These are phyloP conservation scores for Hymenoscyphus fructigenus DNA, from an alignment of 2,329 filamentous ascomycete species.

Conservation along the genomic window DNA sequence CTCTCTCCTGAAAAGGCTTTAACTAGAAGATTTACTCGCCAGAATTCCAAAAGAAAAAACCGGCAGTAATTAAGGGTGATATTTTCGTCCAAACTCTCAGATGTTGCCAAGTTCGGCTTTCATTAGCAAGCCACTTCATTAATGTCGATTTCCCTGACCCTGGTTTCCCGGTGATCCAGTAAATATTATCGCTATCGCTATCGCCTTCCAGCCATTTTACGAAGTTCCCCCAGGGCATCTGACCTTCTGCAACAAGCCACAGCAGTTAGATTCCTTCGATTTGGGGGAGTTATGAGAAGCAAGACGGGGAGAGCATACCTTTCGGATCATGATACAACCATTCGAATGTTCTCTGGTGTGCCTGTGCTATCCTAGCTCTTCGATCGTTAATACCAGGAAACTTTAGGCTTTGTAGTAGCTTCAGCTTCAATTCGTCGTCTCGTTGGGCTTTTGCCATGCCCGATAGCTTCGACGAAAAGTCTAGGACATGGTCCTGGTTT, in stretches of 20 bases:
- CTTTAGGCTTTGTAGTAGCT: too few species aligned
- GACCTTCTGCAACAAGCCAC: background rate
- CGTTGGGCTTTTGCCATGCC: too few species aligned
- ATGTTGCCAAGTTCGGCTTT: background rate
- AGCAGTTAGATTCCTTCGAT: too few species aligned
- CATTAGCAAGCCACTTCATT: background rate
- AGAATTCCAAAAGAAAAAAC: slow-evolving; percentile 1
- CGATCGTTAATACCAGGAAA: too few species aligned
- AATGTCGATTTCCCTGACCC: background rate
- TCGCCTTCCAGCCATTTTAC: background rate
- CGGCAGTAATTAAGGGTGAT: background rate
- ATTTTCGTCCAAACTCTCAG: background rate
- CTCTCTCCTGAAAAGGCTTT: too few species aligned
- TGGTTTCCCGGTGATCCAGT: slow-evolving; percentile 1
- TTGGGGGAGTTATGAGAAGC: too few species aligned
- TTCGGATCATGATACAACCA: background rate
- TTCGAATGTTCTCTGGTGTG: background rate
- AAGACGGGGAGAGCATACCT: too few species aligned
- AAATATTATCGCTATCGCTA: background rate
- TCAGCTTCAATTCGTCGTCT: too few species aligned
- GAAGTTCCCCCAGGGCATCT: background rate
- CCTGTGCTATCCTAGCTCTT: too few species aligned
- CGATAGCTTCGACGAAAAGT: too few species aligned
- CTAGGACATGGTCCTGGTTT: too few species aligned
- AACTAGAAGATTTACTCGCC: too few species aligned